These are phyloP conservation scores for Russula ochroleuca DNA, from an alignment of 768 basidiomycete genomes.

Conservation along the genomic window DNA sequence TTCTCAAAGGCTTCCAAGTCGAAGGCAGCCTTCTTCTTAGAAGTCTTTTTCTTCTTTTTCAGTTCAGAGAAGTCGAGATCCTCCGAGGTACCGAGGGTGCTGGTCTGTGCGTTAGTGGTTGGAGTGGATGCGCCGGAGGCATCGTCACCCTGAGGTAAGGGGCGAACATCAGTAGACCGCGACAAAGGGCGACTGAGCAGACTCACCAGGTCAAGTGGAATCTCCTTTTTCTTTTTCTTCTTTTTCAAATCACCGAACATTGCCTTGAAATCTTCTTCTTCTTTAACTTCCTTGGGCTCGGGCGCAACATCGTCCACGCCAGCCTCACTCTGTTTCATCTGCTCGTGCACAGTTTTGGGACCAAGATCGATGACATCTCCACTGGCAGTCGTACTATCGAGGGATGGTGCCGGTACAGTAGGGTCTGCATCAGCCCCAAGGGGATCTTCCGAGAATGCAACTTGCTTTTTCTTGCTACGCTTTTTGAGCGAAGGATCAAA, in stretches of 20 bases:
- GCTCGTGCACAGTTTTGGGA: slow-evolving; percentile 69
- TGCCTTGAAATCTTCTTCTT: slow-evolving; percentile 72
- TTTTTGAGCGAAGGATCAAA: slow-evolving; percentile 79
- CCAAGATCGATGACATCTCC: slow-evolving; percentile 76
- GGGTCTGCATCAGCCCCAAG: slow-evolving; percentile 79
- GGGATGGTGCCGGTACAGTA: slow-evolving; percentile 69
- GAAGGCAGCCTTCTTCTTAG: slow-evolving; percentile 83
- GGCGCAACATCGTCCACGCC: slow-evolving; percentile 36
- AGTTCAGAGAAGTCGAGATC: slow-evolving; percentile 94
- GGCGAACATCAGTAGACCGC: slow-evolving; percentile 1
- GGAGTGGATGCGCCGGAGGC: slow-evolving; percentile 65
- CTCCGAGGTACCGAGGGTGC: slow-evolving; percentile 42
- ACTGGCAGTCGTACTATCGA: slow-evolving; percentile 64
- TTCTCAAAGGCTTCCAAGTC: slow-evolving; percentile 95
- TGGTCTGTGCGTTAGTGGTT: slow-evolving; percentile 32
- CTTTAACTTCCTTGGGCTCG: slow-evolving; percentile 46
- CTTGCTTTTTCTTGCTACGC: slow-evolving; percentile 83
- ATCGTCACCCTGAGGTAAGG: slow-evolving; percentile 48
- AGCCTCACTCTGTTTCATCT: slow-evolving; percentile 52
- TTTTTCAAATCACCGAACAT: slow-evolving; percentile 90
- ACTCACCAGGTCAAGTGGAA: slow-evolving; percentile 74
- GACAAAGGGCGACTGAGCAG: background rate
- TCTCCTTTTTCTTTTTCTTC: slow-evolving; percentile 90
- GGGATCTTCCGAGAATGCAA: slow-evolving; percentile 81
- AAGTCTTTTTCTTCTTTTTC: slow-evolving; percentile 92